phyloP scores from a whole-genome alignment of 331 rosid species.

The Pyracantha coccinea region DNA sequence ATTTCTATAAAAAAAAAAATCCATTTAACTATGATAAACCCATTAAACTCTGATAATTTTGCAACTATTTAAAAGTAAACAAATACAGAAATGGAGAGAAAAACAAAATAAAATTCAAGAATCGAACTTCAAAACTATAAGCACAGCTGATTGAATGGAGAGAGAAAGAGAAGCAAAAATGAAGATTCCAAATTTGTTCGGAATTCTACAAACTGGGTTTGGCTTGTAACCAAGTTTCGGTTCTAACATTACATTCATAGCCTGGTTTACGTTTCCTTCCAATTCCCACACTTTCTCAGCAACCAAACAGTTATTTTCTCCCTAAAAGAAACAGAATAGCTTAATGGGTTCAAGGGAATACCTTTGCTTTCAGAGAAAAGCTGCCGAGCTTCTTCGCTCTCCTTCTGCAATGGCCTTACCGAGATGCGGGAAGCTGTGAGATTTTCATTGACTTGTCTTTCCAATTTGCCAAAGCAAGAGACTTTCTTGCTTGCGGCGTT shows the following conservation, averaged over 20 bases:
- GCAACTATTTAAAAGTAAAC: neutral
- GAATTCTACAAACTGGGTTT: conserved; percentile 1
- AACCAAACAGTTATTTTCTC: neutral
- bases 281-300: neutral
- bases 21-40: neutral
- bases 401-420: neutral
- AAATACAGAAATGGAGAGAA: too few relatives aligned
- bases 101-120: neutral
- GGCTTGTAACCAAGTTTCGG: neutral
- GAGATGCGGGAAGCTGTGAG: neutral
- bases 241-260: conserved; percentile 9
- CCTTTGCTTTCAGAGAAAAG: neutral
- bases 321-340: neutral
- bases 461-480: neutral
- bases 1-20: too few relatives aligned
- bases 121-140: neutral
- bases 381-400: neutral
- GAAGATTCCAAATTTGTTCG: neutral
- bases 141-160: neutral
- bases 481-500: neutral
- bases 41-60: neutral
- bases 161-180: neutral
- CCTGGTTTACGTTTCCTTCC: neutral
- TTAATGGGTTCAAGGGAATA: neutral
- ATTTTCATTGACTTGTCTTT: neutral